phyloP scores from a whole-genome alignment of 1,139 yeast genomes.

The Suhomyces kunorum region DNA sequence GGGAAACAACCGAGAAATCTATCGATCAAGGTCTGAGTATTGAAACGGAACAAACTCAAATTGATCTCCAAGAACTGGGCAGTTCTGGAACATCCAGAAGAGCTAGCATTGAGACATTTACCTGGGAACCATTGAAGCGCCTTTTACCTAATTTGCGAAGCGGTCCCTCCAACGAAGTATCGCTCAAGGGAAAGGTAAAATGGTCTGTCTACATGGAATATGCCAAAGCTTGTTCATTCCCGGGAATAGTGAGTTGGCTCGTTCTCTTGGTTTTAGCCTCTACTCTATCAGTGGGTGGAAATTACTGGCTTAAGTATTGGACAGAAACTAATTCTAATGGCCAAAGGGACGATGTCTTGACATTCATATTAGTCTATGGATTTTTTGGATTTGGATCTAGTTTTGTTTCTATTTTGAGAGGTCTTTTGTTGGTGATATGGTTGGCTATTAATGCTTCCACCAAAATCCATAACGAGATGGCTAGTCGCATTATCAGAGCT shows the following conservation, averaged over 20 bases:
- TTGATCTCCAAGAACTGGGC: background rate
- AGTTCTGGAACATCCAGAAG: slow-evolving; percentile 16
- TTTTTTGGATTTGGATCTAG: slow-evolving; percentile 26
- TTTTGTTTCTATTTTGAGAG: slow-evolving; percentile 24
- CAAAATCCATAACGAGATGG: slow-evolving; percentile 30
- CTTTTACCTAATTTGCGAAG: slow-evolving; percentile 28
- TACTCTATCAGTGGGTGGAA: slow-evolving; percentile 33
- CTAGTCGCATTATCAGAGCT: slow-evolving; percentile 24
- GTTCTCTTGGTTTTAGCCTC: slow-evolving; percentile 17
- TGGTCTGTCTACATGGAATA: slow-evolving; percentile 27
- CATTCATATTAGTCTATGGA: slow-evolving; percentile 33
- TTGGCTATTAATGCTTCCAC: slow-evolving; percentile 28
- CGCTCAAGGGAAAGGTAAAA: slow-evolving; percentile 32
- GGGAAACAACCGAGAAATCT: slow-evolving; percentile 1
- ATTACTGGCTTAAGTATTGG: slow-evolving; percentile 64
- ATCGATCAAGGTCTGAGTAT: no score
- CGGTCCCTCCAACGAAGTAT: slow-evolving; percentile 26
- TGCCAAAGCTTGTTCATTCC: slow-evolving; percentile 27
- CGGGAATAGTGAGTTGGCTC: slow-evolving; percentile 22
- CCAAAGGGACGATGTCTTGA: slow-evolving; percentile 28
- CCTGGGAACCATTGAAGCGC: slow-evolving; percentile 33
- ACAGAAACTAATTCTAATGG: slow-evolving; percentile 45
- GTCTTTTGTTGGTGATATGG: slow-evolving; percentile 20
- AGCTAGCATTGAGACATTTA: slow-evolving; percentile 36
- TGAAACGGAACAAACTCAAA: no score